Evolutionary conservation across 345 rosid genomes (phyloP), one percentile per base, ranked within the genome.

Genomic region (Syzygium jambos): DNA sequence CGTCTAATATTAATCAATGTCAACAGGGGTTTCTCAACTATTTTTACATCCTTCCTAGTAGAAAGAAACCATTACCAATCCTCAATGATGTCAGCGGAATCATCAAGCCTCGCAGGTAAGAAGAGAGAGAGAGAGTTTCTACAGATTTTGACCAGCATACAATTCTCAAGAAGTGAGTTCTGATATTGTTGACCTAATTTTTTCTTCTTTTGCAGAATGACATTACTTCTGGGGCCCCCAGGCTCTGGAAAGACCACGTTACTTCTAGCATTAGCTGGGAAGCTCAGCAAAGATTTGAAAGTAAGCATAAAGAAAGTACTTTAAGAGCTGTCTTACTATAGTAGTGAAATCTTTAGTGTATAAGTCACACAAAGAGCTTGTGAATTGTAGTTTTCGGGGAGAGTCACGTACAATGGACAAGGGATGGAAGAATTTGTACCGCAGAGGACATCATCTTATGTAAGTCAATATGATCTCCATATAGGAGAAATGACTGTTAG

Each of bases 361-460:
- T 61, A 61, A 61, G 46, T 43, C 15, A 61, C 16, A 27, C 68
- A 61, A 61, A n/a, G 73, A 61, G 21, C 43, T 51, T 12, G 78
- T 41, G 51, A 73, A 88, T 85, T 86, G 23, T 85, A 94, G 95
- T 85, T 92, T 73, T 92, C 92, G 3, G 96, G 96, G 41, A 90
- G 92, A 87, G 93, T 94, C 27, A 91, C 92, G 1, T 94, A 93
- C 85, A 94, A 94, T 55, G 95, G 96, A 57, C 93, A 92, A 85
- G 93, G 63, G 14, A 94, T 93, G 96, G 92, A 93, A n/a, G 95
- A 94, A 89, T 92, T 94, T 87, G 94, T 94, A 23, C 93, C 96
- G 1, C 95, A 94, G 86, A 94, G 95, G 78, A 89, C 93, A 59
- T 89, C 95, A 21, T 93, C 96, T 65, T 94, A 94, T 85, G 93